Conservation (phyloP, 1,284 basidiomycete genomes). For the Cryptococcus sp. region DNA sequence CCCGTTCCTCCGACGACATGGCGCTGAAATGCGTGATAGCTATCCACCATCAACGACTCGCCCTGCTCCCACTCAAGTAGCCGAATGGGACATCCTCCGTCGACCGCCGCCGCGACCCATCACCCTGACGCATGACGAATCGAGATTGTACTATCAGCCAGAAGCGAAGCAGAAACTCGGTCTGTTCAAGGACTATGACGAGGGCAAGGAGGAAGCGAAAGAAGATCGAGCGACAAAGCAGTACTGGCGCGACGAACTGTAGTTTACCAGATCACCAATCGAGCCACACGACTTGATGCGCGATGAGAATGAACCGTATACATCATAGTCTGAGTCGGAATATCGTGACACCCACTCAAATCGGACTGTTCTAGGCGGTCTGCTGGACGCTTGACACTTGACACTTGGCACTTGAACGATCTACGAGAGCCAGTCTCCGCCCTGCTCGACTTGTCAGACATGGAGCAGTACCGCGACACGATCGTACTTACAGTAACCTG, state of each 20-base stretch:
- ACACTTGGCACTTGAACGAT: too few relatives aligned
- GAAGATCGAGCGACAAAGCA: slow-evolving; percentile 23
- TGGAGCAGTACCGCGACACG: background rate
- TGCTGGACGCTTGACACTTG: too few relatives aligned
- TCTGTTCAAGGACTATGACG: slow-evolving; percentile 43
- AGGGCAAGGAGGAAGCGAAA: slow-evolving; percentile 27
- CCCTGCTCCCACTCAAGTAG: slow-evolving; percentile 25
- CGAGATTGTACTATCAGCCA: slow-evolving; percentile 31
- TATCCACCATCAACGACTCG: slow-evolving; percentile 40
- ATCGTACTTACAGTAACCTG: slow-evolving; percentile 18
- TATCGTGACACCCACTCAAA: too few relatives aligned
- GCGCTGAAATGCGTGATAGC: slow-evolving; percentile 14
- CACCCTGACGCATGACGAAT: slow-evolving; percentile 41
- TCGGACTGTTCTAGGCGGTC: background rate
- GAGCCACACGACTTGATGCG: too few relatives aligned
- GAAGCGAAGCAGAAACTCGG: slow-evolving; percentile 38
- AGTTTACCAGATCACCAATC: background rate
- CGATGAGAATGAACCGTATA: background rate
- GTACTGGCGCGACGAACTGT: slow-evolving; percentile 39
- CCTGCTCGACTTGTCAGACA: background rate
- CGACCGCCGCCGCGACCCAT: slow-evolving; percentile 49
- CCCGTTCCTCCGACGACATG: background rate
- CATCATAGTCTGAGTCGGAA: background rate
- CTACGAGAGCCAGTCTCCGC: slow-evolving; percentile 14
- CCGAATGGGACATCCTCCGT: slow-evolving; percentile 47